phyloP scores from a whole-genome alignment of 2,329 filamentous ascomycete genomes.

The Gremmenia infestans region DNA sequence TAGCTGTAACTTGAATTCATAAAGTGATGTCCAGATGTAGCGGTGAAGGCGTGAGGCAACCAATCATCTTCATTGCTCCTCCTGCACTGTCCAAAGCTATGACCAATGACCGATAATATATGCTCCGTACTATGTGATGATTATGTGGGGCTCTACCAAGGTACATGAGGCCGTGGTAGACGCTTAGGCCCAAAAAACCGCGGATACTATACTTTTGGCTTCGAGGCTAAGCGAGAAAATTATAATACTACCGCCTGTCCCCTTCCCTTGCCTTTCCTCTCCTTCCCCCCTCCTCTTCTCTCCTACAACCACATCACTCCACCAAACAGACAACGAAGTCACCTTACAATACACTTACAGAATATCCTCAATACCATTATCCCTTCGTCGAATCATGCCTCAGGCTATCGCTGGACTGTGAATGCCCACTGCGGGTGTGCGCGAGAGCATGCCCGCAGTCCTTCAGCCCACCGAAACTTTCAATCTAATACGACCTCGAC shows the following conservation, averaged over 20 bases:
- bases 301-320: slow-evolving; percentile 23
- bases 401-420: slow-evolving; percentile 86
- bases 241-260: slow-evolving; percentile 5
- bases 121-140: too few species aligned
- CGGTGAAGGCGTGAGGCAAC: too few species aligned
- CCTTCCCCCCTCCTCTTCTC: slow-evolving; percentile 17
- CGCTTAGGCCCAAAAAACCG: too few species aligned
- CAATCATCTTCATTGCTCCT: too few species aligned
- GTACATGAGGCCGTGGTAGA: too few species aligned
- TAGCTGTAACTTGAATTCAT: too few species aligned
- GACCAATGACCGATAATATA: too few species aligned
- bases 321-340: slow-evolving; percentile 61
- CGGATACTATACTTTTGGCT: not conserved
- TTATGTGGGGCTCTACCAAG: too few species aligned
- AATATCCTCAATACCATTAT: slow-evolving; percentile 16
- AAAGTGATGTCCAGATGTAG: too few species aligned
- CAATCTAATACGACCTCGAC: slow-evolving; percentile 62
- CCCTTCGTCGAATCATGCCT: slow-evolving; percentile 70
- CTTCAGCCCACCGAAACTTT: slow-evolving; percentile 75
- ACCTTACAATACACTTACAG: slow-evolving; percentile 39
- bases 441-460: slow-evolving; percentile 64
- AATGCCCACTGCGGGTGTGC: slow-evolving; percentile 74
- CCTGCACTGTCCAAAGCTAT: too few species aligned
- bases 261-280: not conserved
- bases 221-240: slow-evolving; percentile 11